Evolutionary conservation across 768 basidiomycete species (phyloP).

Genomic region (Boletellus sp.): DNA sequence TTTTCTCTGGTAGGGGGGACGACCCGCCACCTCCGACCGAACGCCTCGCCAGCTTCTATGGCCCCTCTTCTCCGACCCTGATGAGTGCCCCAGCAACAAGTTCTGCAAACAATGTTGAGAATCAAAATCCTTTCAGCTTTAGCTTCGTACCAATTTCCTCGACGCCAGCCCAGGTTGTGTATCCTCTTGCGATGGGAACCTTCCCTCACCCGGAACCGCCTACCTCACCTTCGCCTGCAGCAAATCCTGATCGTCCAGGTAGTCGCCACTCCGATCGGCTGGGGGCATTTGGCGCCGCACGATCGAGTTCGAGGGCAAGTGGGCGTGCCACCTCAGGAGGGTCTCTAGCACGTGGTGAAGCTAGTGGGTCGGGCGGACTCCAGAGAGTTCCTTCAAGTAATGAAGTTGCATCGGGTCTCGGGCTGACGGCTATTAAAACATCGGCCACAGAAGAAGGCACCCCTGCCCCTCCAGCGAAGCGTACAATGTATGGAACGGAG

Average conservation of each 20-base stretch:
- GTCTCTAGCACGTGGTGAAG: conserved; percentile 24
- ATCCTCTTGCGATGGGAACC: conserved; percentile 36
- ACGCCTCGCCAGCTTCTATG: conserved; percentile 50
- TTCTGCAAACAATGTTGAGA: conserved; percentile 50
- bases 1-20: conserved; percentile 43
- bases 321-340: conserved; percentile 27
- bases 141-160: conserved; percentile 49
- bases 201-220: conserved; percentile 35
- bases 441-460: conserved; percentile 38
- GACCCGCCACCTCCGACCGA: conserved; percentile 52
- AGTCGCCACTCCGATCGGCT: conserved; percentile 33
- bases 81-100: conserved; percentile 38
- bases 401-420: conserved; percentile 43
- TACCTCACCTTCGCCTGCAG: conserved; percentile 32
- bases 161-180: conserved; percentile 44
- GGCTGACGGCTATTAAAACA: conserved; percentile 38
- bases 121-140: conserved; percentile 52
- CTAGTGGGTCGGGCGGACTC: conserved; percentile 24
- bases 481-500: conserved; percentile 84
- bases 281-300: conserved; percentile 31
- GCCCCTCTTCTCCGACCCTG: conserved; percentile 39
- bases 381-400: conserved; percentile 40
- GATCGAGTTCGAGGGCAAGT: conserved; percentile 38
- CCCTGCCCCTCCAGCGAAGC: conserved; percentile 47
- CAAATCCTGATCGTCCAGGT: conserved; percentile 30